Conservation (phyloP, 495 filamentous ascomycete species). For the Neurospora pannonica region DNA sequence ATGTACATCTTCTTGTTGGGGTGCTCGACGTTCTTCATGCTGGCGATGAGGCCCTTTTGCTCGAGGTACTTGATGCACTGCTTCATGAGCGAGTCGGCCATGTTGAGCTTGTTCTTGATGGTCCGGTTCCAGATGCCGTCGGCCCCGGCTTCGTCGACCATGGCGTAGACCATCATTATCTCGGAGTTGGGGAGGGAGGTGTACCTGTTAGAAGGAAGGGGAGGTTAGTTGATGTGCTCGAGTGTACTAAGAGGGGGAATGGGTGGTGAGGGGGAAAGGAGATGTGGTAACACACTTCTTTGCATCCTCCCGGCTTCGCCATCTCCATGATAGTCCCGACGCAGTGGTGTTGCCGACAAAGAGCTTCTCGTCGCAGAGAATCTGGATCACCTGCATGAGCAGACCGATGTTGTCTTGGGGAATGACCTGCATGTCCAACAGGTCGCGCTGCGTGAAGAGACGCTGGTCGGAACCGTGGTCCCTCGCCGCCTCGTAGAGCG, state of each 20-base stretch:
- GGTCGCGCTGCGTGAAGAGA: slow-evolving; percentile 57
- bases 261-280: background rate
- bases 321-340: slow-evolving; percentile 53
- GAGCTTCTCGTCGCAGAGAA: slow-evolving; percentile 55
- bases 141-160: slow-evolving; percentile 69
- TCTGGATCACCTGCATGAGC: slow-evolving; percentile 52
- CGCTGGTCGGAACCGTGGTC: slow-evolving; percentile 35
- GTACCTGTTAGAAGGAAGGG: slow-evolving; percentile 38
- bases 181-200: slow-evolving; percentile 52
- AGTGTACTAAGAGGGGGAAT: background rate
- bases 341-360: slow-evolving; percentile 51
- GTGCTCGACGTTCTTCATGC: slow-evolving; percentile 55
- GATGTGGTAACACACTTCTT: slow-evolving; percentile 47
- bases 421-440: slow-evolving; percentile 51
- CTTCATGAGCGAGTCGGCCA: slow-evolving; percentile 69
- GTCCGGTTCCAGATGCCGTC: slow-evolving; percentile 84
- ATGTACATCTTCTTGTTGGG: slow-evolving; percentile 73
- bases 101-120: slow-evolving; percentile 62
- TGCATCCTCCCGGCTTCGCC: slow-evolving; percentile 58
- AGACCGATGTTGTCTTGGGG: slow-evolving; percentile 48
- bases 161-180: slow-evolving; percentile 71
- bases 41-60: slow-evolving; percentile 43
- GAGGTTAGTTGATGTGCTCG: background rate
- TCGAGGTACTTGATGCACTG: slow-evolving; percentile 71
- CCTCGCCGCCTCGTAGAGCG: slow-evolving; percentile 22